Conservation (phyloP, 2,329 filamentous ascomycete genomes). For the Niveomyces coronatus region DNA sequence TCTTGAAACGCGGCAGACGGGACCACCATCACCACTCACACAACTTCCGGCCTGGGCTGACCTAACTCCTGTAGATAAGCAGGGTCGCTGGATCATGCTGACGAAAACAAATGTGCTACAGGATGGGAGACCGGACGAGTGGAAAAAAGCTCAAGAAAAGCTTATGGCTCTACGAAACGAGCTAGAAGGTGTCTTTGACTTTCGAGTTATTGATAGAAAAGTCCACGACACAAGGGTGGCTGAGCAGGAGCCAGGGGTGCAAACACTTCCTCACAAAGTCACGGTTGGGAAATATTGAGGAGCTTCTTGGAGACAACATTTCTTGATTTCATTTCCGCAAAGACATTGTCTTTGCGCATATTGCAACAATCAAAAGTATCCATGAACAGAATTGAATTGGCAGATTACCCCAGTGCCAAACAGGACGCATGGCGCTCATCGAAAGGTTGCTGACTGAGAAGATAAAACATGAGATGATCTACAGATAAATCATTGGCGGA, state of each 20-base stretch:
- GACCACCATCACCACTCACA: slow-evolving; percentile 12
- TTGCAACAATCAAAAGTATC: neutral
- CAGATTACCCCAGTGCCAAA: slow-evolving; percentile 4
- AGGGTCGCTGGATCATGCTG: slow-evolving; percentile 43
- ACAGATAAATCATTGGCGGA: neutral
- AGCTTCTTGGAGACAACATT: neutral
- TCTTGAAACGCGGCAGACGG: slow-evolving; percentile 16
- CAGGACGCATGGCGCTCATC: neutral
- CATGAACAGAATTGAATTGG: slow-evolving; percentile 5
- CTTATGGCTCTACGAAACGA: slow-evolving; percentile 35
- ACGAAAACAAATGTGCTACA: slow-evolving; percentile 44
- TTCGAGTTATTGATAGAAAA: slow-evolving; percentile 40
- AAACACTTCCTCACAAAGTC: slow-evolving; percentile 28
- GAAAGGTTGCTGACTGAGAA: neutral
- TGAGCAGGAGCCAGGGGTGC: slow-evolving; percentile 26
- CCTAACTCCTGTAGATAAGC: slow-evolving; percentile 37
- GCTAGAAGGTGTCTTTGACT: slow-evolving; percentile 42
- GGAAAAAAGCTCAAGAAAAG: slow-evolving; percentile 43
- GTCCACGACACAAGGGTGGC: slow-evolving; percentile 41
- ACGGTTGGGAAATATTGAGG: slow-evolving; percentile 21
- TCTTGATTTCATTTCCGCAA: neutral
- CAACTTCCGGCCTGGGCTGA: slow-evolving; percentile 36
- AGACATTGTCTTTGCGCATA: too few species aligned
- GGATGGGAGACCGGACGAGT: slow-evolving; percentile 47
- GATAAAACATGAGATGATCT: neutral